These are phyloP conservation scores for Aspergillus fijiensis DNA, from an alignment of 2,329 filamentous ascomycete species.

Conservation along the genomic window DNA sequence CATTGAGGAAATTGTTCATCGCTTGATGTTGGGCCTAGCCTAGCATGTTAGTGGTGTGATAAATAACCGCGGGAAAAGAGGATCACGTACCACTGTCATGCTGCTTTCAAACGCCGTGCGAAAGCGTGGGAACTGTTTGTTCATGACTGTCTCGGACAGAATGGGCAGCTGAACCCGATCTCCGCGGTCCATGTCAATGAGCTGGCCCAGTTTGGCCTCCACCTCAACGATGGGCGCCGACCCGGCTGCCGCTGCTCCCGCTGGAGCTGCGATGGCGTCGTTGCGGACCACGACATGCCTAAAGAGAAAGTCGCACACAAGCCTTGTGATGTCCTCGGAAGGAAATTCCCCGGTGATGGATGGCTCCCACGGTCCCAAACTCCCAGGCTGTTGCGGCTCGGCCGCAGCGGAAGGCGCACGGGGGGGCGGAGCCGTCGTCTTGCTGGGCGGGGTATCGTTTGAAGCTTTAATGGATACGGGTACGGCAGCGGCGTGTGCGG, in stretches of 20 bases:
- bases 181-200: constrained; percentile 71
- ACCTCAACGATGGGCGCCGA: constrained; percentile 79
- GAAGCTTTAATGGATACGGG: constrained; percentile 20
- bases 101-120: constrained; percentile 75
- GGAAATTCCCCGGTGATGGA: constrained; percentile 70
- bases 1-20: constrained; percentile 84
- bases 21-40: constrained; percentile 71
- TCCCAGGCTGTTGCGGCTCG: constrained; percentile 24
- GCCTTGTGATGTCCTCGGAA: constrained; percentile 70
- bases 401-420: constrained; percentile 12
- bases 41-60: constrained; percentile 15
- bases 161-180: constrained; percentile 68
- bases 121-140: constrained; percentile 51
- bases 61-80: neutral
- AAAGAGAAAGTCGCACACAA: constrained; percentile 80
- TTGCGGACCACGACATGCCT: constrained; percentile 65
- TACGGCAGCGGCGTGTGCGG: constrained; percentile 19
- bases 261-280: constrained; percentile 58
- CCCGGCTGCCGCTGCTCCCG: constrained; percentile 57
- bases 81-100: constrained; percentile 75
- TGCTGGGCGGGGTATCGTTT: constrained; percentile 31
- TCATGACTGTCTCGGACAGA: constrained; percentile 68
- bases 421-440: constrained; percentile 8
- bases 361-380: constrained; percentile 49
- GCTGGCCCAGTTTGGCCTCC: constrained; percentile 85